Base-by-base conservation (phyloP, 371 early-diverging fungal species). In the Mortierella sp. region DNA sequence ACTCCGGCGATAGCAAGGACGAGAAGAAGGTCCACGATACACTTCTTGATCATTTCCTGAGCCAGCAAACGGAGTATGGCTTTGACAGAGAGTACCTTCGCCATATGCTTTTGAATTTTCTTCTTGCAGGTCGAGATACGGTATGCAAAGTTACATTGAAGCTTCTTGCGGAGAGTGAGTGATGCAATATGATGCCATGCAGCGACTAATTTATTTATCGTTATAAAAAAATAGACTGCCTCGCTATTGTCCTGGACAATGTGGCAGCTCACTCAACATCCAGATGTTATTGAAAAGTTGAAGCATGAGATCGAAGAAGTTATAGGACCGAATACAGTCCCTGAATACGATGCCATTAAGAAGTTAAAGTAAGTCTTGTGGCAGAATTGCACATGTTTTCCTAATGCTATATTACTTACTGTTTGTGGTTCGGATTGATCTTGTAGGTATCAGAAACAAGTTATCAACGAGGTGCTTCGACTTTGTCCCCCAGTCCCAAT, bases 101-200 rank as follows among this genome's bases (percentile, higher is more conserved):
- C 23, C 56, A 70, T 42, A 79, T 79, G 80, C 49, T 79, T 0
- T 57, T 79, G 37, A 79, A 79, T 68, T 79, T 79, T 55, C 60
- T 79, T 3, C 64, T 79, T 17, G 80, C 80, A 15, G 80, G 80
- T 51, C 74, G 80, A 42, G 80, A 79, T 29, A 79, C 80, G 64
- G 80, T 79, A 60, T 23, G 60, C 19, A 12, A n/a, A 74, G 19
- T 19, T 45, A n/a, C n/a, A n/a, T n/a, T n/a, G n/a, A n/a, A n/a
- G n/a, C n/a, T 45, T 45, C 45, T 19, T 45, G 45, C 15, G 45
- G 6, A 19, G 45, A 45, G 0, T n/a, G n/a, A n/a, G n/a, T n/a
- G 2, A 45, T 19, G 15, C 45, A 17, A 15, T 45, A 15, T 4
- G 15, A 19, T 19, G 19, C 45, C 45, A 17, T 19, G 22, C 47